Conservation (phyloP, 768 basidiomycete genomes). For the Lyophyllum semitale region DNA sequence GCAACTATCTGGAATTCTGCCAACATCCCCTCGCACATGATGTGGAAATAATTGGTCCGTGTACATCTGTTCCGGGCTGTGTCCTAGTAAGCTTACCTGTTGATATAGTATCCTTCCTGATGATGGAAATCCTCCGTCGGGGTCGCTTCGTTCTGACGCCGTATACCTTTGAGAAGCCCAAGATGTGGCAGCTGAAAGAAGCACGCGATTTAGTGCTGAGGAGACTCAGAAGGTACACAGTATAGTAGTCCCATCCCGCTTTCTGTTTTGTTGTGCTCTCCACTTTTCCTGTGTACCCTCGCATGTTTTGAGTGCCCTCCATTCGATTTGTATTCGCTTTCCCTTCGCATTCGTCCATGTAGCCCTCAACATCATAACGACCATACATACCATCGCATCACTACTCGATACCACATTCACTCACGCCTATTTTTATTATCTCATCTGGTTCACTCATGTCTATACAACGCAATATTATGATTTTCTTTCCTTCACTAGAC, state of each 20-base stretch:
- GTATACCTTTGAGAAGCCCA: constrained; percentile 49
- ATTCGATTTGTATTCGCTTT: not conserved
- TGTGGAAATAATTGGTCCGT: constrained; percentile 55
- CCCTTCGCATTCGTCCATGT: not conserved
- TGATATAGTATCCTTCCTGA: constrained; percentile 55
- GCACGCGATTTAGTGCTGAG: constrained; percentile 37
- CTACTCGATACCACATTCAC: not conserved
- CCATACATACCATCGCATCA: not conserved
- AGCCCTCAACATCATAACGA: not conserved
- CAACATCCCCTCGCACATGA: constrained; percentile 48
- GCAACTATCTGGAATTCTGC: constrained; percentile 59
- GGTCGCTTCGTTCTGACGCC: constrained; percentile 55
- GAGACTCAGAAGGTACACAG: constrained; percentile 38
- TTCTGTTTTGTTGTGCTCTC: constrained; percentile 4
- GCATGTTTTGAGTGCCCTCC: not conserved
- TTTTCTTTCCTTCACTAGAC: too few species aligned
- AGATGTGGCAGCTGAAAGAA: constrained; percentile 48
- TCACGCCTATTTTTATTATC: not conserved
- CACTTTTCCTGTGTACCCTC: not conserved
- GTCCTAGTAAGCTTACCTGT: constrained; percentile 13
- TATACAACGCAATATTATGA: not conserved
- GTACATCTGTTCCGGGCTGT: constrained; percentile 15
- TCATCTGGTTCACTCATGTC: not conserved
- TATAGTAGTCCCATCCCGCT: constrained; percentile 22
- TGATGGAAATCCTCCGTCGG: constrained; percentile 65